These are phyloP conservation scores for Diaporthe vaccinii DNA, from an alignment of 2,329 filamentous ascomycete species.

Conservation along the genomic window DNA sequence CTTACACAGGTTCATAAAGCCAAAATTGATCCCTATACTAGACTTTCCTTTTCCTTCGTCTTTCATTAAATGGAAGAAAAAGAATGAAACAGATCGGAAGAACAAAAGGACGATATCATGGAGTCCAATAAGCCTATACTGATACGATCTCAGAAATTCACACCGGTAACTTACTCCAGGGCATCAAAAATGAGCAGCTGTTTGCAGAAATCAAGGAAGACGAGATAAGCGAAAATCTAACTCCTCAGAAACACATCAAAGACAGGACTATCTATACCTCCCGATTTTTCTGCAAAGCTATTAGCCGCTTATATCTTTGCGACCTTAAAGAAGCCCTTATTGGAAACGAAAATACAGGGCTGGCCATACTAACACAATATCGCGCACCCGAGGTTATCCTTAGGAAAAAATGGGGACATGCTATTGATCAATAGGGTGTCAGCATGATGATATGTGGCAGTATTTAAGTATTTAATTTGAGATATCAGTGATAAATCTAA, in stretches of 20 bases:
- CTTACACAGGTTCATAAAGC: neutral
- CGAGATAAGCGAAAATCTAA: neutral
- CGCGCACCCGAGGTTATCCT: constrained; percentile 8
- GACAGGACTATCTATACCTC: neutral
- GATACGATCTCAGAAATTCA: neutral
- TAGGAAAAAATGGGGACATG: neutral
- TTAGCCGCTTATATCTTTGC: neutral
- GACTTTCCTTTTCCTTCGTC: neutral
- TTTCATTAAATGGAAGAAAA: neutral
- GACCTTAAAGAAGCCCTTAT: neutral
- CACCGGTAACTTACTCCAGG: neutral
- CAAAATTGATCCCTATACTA: neutral
- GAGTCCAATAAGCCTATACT: neutral
- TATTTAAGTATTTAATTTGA: neutral
- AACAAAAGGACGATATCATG: neutral
- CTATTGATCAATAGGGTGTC: neutral
- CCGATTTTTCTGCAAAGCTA: neutral
- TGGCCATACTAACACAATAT: neutral
- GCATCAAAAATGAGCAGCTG: neutral
- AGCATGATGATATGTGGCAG: neutral
- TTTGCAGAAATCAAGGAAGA: neutral
- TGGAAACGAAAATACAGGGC: neutral
- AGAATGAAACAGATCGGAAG: neutral
- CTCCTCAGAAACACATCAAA: neutral
- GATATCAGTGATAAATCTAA: neutral